Evolutionary conservation across 768 basidiomycete genomes (phyloP).

Genomic region (Melanogaster broomeanus): DNA sequence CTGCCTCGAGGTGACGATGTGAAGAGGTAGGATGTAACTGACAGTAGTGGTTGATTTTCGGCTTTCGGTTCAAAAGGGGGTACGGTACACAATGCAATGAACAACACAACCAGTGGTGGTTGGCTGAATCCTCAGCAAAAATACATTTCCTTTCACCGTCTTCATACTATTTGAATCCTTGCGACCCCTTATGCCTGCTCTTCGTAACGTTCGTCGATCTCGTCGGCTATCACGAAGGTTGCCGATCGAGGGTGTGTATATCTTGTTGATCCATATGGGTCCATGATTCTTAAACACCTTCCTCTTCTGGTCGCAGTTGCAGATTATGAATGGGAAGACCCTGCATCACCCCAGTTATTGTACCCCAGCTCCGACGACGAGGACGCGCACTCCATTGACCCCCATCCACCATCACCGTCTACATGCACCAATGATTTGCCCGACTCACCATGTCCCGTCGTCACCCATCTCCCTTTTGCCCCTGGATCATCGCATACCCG

Average conservation of each 20-base stretch:
- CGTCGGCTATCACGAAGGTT: slow-evolving; percentile 44
- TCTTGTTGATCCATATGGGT: slow-evolving; percentile 20
- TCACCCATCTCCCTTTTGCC: slow-evolving; percentile 28
- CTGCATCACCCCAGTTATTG: slow-evolving; percentile 21
- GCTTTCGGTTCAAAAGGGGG: slow-evolving; percentile 34
- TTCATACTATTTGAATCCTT: slow-evolving; percentile 2
- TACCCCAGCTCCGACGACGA: slow-evolving; percentile 19
- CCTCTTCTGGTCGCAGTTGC: slow-evolving; percentile 34
- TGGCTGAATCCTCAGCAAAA: slow-evolving; percentile 9
- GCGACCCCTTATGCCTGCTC: slow-evolving; percentile 30
- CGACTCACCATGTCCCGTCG: slow-evolving; percentile 16
- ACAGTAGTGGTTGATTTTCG: slow-evolving; percentile 17
- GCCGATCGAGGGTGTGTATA: slow-evolving; percentile 34
- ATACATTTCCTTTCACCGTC: slow-evolving; percentile 7
- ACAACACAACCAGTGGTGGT: slow-evolving; percentile 7
- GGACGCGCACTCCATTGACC: slow-evolving; percentile 3
- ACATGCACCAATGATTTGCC: slow-evolving; percentile 13
- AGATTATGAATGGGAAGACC: slow-evolving; percentile 29
- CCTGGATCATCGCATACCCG: slow-evolving; percentile 43
- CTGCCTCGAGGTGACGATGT: slow-evolving; percentile 42
- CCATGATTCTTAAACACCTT: slow-evolving; percentile 34
- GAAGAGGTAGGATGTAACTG: slow-evolving; percentile 29
- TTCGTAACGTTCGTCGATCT: slow-evolving; percentile 41
- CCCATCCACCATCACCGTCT: slow-evolving; percentile 19
- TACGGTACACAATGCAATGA: slow-evolving; percentile 4